Conservation (phyloP, 495 filamentous ascomycete genomes). For the Glonium stellatum region DNA sequence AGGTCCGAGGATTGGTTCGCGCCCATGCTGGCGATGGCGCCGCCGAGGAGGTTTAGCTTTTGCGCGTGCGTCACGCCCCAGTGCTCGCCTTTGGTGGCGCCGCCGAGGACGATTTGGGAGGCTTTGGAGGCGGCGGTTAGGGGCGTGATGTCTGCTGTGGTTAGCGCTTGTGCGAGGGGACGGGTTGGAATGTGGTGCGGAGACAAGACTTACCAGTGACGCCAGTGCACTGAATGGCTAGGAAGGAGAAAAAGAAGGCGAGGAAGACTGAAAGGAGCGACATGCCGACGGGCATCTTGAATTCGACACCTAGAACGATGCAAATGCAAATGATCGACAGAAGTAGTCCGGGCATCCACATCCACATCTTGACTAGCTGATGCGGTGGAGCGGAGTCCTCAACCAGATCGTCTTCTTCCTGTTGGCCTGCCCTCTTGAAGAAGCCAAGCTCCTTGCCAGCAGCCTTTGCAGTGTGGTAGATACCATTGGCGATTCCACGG, state of each 20-base stretch:
- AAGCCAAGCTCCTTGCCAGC: constrained; percentile 43
- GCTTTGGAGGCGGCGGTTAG: constrained; percentile 60
- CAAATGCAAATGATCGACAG: constrained; percentile 48
- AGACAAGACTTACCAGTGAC: constrained; percentile 39
- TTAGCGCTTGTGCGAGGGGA: neutral
- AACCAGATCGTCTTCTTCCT: constrained; percentile 35
- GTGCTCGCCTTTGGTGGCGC: constrained; percentile 47
- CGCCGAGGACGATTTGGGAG: constrained; percentile 61
- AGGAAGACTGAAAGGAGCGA: constrained; percentile 55
- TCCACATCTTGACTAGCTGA: constrained; percentile 56
- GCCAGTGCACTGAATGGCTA: constrained; percentile 57
- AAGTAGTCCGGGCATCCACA: constrained; percentile 51
- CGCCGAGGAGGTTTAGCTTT: constrained; percentile 57
- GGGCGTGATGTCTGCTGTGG: constrained; percentile 47
- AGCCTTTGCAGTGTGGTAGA: constrained; percentile 38
- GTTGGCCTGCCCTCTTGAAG: constrained; percentile 40
- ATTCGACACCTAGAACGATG: constrained; percentile 55
- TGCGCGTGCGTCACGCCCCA: constrained; percentile 46
- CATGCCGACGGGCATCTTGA: constrained; percentile 53
- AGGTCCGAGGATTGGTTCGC: constrained; percentile 51
- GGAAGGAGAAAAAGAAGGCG: constrained; percentile 62
- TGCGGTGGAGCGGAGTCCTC: constrained; percentile 48
- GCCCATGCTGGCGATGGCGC: constrained; percentile 51
- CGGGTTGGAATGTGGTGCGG: neutral
- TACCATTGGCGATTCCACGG: constrained; percentile 39